Evolutionary conservation across 163 green algal genomes (phyloP), one percentile per base, ranked within the genome.

Genomic region (Chlorella variabilis): DNA sequence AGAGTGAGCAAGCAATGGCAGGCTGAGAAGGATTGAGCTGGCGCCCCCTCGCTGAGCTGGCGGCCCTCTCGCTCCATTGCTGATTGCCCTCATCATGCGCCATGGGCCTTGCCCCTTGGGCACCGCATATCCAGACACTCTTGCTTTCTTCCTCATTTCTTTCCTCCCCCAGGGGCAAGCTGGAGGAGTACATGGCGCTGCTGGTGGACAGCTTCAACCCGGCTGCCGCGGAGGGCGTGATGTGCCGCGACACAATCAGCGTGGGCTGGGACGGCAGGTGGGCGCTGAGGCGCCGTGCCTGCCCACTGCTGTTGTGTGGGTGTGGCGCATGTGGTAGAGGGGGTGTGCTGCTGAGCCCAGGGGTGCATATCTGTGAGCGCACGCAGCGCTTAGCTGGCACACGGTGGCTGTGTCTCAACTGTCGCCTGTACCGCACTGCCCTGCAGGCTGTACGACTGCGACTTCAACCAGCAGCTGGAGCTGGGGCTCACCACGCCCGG

Each of bases 391-490:
- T n/a, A n/a, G n/a, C n/a, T n/a, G n/a, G n/a, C n/a, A 11, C 27
- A 38, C 54, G 54, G 9, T 29, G 20, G 54, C 54, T 29, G 20
- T 63, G 54, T 29, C 18, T 29, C n/a, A n/a, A n/a, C n/a, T n/a
- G n/a, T n/a, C n/a, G n/a, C n/a, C n/a, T n/a, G n/a, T n/a, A n/a
- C n/a, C n/a, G n/a, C n/a, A n/a, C 13, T 48, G 11, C 2, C 1
- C 21, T 59, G 77, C 66, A 83, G 71, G 21, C n/a, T 92, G 15
- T 98, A 94, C 71, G 96, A 99, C 88, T 99, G 96, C 85, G 96
- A 99, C 78, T 99, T 99, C 89, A 99, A 99, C 88, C 96, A 99
- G 93, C 96, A 99, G 90, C 89, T 99, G 41, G 94, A 94, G 39
- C 89, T 99, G 70, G 87, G 85, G n/a, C 82, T 98, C 51, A 31